Evolutionary conservation across 2,329 filamentous ascomycete species (phyloP).

Genomic region (Aspergillus cejpii): DNA sequence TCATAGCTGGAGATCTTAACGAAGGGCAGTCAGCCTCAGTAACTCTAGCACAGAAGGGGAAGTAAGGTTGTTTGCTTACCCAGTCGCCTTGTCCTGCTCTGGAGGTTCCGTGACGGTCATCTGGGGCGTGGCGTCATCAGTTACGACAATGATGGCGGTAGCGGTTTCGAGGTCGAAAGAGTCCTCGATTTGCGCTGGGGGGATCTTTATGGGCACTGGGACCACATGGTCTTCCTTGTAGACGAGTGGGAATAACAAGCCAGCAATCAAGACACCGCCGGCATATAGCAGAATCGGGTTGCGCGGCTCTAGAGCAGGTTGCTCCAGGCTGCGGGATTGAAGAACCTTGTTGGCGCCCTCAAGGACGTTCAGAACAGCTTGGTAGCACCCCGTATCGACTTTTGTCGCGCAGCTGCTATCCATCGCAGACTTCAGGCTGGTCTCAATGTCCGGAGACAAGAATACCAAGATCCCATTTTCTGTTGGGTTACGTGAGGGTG

Average conservation of each 20-base stretch:
- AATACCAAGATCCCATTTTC: constrained; percentile 3
- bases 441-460: constrained; percentile 2
- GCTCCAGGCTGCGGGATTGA: neutral
- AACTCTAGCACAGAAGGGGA: too few species aligned
- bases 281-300: neutral
- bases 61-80: too few species aligned
- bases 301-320: constrained; percentile 1
- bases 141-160: constrained; percentile 3
- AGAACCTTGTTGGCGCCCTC: neutral
- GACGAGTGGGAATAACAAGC: neutral
- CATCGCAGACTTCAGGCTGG: constrained; percentile 2
- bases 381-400: constrained; percentile 1
- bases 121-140: neutral
- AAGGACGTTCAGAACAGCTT: constrained; percentile 3
- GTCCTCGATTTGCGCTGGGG: neutral
- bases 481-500: constrained; percentile 1
- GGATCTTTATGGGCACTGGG: constrained; percentile 1
- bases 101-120: constrained; percentile 3
- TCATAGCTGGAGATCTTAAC: constrained; percentile 1
- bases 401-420: constrained; percentile 1
- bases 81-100: constrained; percentile 4
- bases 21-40: too few species aligned
- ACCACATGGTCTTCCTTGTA: neutral
- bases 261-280: neutral
- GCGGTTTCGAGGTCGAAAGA: constrained; percentile 3